Evolutionary conservation across 306 rosid species (phyloP).

Genomic region (Glycine tomentella): DNA sequence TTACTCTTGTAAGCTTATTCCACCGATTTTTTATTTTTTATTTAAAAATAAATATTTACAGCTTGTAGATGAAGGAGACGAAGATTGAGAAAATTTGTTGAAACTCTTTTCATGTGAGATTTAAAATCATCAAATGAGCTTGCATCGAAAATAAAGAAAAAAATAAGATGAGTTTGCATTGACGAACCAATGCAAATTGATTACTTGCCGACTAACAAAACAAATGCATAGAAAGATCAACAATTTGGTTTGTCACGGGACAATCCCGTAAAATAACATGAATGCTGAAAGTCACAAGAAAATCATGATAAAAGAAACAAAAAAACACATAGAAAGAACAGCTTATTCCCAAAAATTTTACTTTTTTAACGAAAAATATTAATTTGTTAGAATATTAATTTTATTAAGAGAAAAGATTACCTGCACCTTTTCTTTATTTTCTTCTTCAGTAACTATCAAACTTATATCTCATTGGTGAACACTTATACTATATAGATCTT

Average conservation of each 20-base stretch:
- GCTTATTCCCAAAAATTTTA: neutral
- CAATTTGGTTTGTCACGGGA: too few species aligned
- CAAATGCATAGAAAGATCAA: neutral
- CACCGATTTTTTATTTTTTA: neutral
- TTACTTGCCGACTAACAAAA: neutral
- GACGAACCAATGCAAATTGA: neutral
- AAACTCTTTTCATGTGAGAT: constrained; percentile 4
- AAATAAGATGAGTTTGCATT: neutral
- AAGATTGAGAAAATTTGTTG: neutral
- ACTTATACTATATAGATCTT: too few species aligned
- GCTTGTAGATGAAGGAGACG: neutral
- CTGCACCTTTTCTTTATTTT: too few species aligned
- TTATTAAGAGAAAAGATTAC: too few species aligned
- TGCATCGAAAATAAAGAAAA: neutral
- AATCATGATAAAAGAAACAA: neutral
- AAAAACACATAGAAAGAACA: neutral
- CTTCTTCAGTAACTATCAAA: too few species aligned
- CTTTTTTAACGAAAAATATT: too few species aligned
- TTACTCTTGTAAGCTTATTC: neutral
- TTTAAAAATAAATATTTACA: neutral
- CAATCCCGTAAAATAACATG: too few species aligned
- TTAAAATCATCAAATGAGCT: neutral
- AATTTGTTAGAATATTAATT: too few species aligned
- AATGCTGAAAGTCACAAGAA: neutral
- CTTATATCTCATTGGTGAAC: too few species aligned